Base-by-base conservation (phyloP, 148 eudicot species). In the Rhododendron williamsianum region DNA sequence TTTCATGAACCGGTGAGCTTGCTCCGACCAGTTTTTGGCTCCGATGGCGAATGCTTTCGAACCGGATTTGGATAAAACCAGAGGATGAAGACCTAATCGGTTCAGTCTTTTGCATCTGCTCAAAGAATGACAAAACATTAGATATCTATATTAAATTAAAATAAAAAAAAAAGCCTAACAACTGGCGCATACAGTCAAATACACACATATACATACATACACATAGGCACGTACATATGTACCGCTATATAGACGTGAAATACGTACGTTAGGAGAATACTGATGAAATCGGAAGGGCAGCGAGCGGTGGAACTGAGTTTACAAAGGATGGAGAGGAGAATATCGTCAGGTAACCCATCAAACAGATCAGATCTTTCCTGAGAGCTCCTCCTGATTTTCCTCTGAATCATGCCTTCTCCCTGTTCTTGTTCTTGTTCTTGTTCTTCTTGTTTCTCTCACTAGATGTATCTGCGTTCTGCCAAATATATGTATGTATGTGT, bases 321-420 rank as follows among this genome's bases (percentile, higher is more conserved):
- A 3, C 81, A 78, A 77, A 93, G 90, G 87, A 93, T 86, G 23
- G 71, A 86, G 15, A 93, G 54, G 27, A 93, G 85, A 1, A 93
- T 82, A 87, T 93, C 95, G 33, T 93, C 95, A 1, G 92, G 95
- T 27, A 92, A 89, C 16, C 13, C 83, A 16, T 90, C 95, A 45
- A 93, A 91, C 0, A 76, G 83, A 60, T 93, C 95, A 16, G 84
- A 27, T 38, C 67, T 69, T 41, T 35, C 30, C 6, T 27, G 16
- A 12, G 36, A 45, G 63, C 27, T 76, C 67, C 72, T 84, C 25
- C 12, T 16, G 30, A 15, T 74, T 12, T 54, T 76, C 38, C 21
- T 54, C 72, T n/a, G 51, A 52, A 54, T 2, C 86, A 74, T 52
- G 6, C 43, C 43, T 0, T 51, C 30, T 72, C 35, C 51, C 35